phyloP scores from a whole-genome alignment of 495 filamentous ascomycete species.

The Penicillium atrosanguineum region DNA sequence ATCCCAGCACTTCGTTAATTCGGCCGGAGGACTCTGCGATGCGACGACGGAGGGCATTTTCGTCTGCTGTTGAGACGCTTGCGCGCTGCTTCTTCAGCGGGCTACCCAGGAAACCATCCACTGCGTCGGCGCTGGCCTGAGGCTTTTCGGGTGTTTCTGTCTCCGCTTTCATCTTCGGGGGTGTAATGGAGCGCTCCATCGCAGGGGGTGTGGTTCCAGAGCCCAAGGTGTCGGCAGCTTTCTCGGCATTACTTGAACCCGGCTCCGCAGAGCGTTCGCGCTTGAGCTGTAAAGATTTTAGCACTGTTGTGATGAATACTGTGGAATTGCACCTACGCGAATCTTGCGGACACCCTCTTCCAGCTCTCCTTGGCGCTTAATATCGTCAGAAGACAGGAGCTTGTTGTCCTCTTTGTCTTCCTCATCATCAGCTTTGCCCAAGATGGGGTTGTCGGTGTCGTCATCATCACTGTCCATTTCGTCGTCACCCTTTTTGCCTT shows the following conservation, averaged over 20 bases:
- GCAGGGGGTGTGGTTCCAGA: slow-evolving; percentile 37
- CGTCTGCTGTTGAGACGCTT: slow-evolving; percentile 62
- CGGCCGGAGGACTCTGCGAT: slow-evolving; percentile 43
- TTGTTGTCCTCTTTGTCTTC: slow-evolving; percentile 67
- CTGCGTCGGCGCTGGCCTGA: slow-evolving; percentile 28
- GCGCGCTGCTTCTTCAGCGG: slow-evolving; percentile 82
- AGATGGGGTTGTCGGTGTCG: slow-evolving; percentile 52
- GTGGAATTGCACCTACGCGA: slow-evolving; percentile 59
- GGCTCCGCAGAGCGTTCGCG: slow-evolving; percentile 88
- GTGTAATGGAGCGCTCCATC: slow-evolving; percentile 41
- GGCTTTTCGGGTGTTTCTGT: slow-evolving; percentile 26
- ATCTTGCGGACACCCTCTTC: slow-evolving; percentile 90
- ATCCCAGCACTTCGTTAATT: slow-evolving; percentile 35
- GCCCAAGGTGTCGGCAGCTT: slow-evolving; percentile 44
- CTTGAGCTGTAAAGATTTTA: slow-evolving; percentile 67
- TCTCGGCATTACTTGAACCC: slow-evolving; percentile 46
- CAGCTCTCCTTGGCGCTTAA: slow-evolving; percentile 76
- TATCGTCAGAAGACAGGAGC: slow-evolving; percentile 72
- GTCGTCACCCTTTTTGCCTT: slow-evolving; percentile 43
- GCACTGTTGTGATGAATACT: neutral
- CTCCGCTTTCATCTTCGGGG: slow-evolving; percentile 27
- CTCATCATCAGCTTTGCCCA: slow-evolving; percentile 65
- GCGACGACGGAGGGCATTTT: slow-evolving; percentile 49
- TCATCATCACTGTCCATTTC: slow-evolving; percentile 70
- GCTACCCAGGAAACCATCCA: slow-evolving; percentile 62